These are phyloP conservation scores for Lupinus albus DNA, from an alignment of 306 rosid species.

Conservation along the genomic window DNA sequence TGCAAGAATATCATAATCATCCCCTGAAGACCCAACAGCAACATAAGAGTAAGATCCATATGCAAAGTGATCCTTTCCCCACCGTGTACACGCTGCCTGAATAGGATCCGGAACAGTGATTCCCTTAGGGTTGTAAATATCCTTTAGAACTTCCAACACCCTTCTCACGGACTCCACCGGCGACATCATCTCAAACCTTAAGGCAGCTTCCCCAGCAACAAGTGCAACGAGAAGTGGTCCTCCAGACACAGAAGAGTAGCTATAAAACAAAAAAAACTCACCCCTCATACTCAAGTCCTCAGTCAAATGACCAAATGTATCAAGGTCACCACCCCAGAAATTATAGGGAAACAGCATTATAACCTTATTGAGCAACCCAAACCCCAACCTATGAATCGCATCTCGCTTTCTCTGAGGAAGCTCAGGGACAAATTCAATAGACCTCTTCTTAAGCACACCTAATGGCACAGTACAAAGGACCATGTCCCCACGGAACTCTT, in stretches of 20 bases:
- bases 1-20: slow-evolving; percentile 81
- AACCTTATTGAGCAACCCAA: slow-evolving; percentile 84
- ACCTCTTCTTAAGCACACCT: slow-evolving; percentile 80
- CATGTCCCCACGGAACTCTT: slow-evolving; percentile 72
- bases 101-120: slow-evolving; percentile 78
- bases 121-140: slow-evolving; percentile 75
- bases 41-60: slow-evolving; percentile 84
- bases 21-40: slow-evolving; percentile 88
- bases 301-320: slow-evolving; percentile 85
- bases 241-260: slow-evolving; percentile 90
- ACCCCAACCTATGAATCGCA: slow-evolving; percentile 81
- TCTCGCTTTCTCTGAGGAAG: slow-evolving; percentile 87
- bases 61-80: slow-evolving; percentile 80
- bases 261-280: slow-evolving; percentile 84
- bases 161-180: slow-evolving; percentile 82
- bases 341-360: slow-evolving; percentile 79
- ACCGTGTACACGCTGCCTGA: slow-evolving; percentile 81
- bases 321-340: slow-evolving; percentile 92
- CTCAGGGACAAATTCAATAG: slow-evolving; percentile 71
- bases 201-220: slow-evolving; percentile 86
- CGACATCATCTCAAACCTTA: slow-evolving; percentile 87
- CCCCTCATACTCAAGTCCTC: slow-evolving; percentile 87
- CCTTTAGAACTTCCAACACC: slow-evolving; percentile 69
- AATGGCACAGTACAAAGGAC: slow-evolving; percentile 83
- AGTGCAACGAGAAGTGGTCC: slow-evolving; percentile 88